Evolutionary conservation across 2,329 filamentous ascomycete genomes (phyloP).

Genomic region (Bimuria novae-zelandiae): DNA sequence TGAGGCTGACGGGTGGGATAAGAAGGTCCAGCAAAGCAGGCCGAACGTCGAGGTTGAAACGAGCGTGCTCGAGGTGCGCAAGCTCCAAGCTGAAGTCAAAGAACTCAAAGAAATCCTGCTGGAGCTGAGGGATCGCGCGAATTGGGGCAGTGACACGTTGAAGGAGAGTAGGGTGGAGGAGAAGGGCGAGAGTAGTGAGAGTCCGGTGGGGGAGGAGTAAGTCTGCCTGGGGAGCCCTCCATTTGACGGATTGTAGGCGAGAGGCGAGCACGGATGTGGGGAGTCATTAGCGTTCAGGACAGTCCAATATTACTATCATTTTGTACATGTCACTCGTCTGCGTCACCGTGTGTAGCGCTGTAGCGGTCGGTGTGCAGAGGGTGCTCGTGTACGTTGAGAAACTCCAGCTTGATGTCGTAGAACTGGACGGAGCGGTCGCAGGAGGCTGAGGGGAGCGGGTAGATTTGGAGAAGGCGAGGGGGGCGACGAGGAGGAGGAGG

Average conservation of each 20-base stretch:
- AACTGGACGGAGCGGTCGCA: too few relatives aligned
- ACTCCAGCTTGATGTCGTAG: too few relatives aligned
- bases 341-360: too few relatives aligned
- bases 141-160: conserved; percentile 39
- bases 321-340: too few relatives aligned
- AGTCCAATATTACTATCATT: too few relatives aligned
- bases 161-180: conserved; percentile 31
- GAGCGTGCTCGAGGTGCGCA: conserved; percentile 67
- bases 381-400: too few relatives aligned
- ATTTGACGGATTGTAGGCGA: not conserved
- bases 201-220: conserved; percentile 28
- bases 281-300: conserved; percentile 8
- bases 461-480: too few relatives aligned
- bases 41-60: conserved; percentile 82
- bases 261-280: not conserved
- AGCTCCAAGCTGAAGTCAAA: conserved; percentile 50
- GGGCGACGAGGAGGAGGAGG: too few relatives aligned
- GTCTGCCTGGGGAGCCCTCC: not conserved
- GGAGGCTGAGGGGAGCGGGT: too few relatives aligned
- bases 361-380: too few relatives aligned
- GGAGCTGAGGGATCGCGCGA: conserved; percentile 27
- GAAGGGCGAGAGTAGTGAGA: conserved; percentile 33
- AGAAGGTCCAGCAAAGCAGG: conserved; percentile 74
- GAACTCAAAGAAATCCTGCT: conserved; percentile 50
- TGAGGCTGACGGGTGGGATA: conserved; percentile 82